Conservation (phyloP, 805 yeast genomes). For the Blastobotrys robertii region DNA sequence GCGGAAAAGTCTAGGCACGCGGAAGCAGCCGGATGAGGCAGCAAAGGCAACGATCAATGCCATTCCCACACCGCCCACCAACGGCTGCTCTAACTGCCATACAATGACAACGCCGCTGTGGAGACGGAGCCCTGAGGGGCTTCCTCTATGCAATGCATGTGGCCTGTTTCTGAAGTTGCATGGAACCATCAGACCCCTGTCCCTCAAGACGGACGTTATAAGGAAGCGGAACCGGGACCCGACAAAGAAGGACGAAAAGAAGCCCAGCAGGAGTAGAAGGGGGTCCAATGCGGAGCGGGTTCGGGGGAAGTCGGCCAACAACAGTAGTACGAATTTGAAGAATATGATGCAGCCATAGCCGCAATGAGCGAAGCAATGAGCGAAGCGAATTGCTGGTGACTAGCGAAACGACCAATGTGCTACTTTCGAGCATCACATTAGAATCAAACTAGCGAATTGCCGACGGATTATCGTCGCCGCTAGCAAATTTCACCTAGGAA, state of each 20-base stretch:
- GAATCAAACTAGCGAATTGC: too few relatives aligned
- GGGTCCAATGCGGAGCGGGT: constrained; percentile 1
- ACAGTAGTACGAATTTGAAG: too few relatives aligned
- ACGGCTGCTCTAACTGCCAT: constrained; percentile 69
- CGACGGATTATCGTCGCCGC: too few relatives aligned
- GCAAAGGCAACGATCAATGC: not conserved
- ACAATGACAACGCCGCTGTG: constrained; percentile 91
- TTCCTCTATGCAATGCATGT: constrained; percentile 92
- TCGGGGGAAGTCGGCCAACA: not conserved
- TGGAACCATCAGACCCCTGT: constrained; percentile 89
- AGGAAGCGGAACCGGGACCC: constrained; percentile 68
- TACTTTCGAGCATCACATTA: too few relatives aligned
- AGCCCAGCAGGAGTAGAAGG: not conserved
- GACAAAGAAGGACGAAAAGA: not conserved
- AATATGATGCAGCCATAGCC: too few relatives aligned
- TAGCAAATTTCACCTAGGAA: too few relatives aligned
- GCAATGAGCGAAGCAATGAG: too few relatives aligned
- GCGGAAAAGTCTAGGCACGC: too few relatives aligned
- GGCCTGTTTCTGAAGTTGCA: constrained; percentile 86
- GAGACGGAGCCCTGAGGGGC: constrained; percentile 89
- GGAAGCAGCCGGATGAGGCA: not conserved
- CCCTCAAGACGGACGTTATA: constrained; percentile 84
- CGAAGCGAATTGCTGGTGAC: too few relatives aligned
- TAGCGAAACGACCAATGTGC: too few relatives aligned
- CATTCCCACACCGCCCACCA: not conserved